Percentiles rank a stretch among this genome's conserved stretches.
Conservation (phyloP, 208 protist species). For the Crithidia mellificae region DNA sequence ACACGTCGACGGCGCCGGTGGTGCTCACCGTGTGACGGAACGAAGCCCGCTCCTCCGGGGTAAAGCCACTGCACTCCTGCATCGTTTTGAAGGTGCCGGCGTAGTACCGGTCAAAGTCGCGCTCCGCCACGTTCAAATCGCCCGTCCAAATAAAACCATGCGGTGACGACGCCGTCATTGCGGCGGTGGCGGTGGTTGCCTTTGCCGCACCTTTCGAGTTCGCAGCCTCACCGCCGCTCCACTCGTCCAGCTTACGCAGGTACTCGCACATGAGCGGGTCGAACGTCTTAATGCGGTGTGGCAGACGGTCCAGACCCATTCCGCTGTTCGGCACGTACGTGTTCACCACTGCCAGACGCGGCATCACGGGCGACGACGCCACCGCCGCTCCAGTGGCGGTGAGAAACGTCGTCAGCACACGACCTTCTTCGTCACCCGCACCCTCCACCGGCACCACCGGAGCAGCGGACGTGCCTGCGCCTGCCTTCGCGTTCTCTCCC, state of each 20-base stretch:
- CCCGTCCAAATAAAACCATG: slow-evolving; percentile 91
- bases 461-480: too few relatives aligned
- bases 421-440: slow-evolving; percentile 80
- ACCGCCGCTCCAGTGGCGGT: slow-evolving; percentile 5
- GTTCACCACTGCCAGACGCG: slow-evolving; percentile 79
- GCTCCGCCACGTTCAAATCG: slow-evolving; percentile 94
- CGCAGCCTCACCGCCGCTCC: slow-evolving; percentile 7
- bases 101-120: slow-evolving; percentile 92
- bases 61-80: slow-evolving; percentile 92
- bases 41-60: slow-evolving; percentile 84
- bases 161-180: neutral
- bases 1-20: slow-evolving; percentile 76
- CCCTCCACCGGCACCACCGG: slow-evolving; percentile 14
- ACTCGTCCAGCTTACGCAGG: slow-evolving; percentile 45
- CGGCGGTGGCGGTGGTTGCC: neutral
- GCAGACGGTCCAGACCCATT: slow-evolving; percentile 83
- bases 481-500: neutral
- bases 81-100: slow-evolving; percentile 85
- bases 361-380: neutral
- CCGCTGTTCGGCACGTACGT: slow-evolving; percentile 95
- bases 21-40: slow-evolving; percentile 70
- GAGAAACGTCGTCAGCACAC: slow-evolving; percentile 86
- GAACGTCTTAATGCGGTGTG: slow-evolving; percentile 83
- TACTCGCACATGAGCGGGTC: slow-evolving; percentile 72
- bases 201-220: too few relatives aligned